A percentile compares a stretch with the other conserved stretches of the same genome.
These are phyloP conservation scores for Acer yangbiense DNA, from an alignment of 345 rosid species.

Conservation along the genomic window DNA sequence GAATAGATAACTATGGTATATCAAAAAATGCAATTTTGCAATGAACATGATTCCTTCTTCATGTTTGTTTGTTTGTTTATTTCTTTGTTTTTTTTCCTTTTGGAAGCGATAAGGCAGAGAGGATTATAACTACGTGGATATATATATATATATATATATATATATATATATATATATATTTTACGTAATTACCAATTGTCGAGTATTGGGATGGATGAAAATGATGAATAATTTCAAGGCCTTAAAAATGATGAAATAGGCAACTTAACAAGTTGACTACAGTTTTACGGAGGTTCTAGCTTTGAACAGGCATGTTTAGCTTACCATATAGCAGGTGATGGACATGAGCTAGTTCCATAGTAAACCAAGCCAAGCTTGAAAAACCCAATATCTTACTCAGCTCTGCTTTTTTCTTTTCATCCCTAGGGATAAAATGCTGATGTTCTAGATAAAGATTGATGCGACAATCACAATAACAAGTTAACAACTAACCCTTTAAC, in stretches of 20 bases:
- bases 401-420: neutral
- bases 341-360: neutral
- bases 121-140: neutral
- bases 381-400: neutral
- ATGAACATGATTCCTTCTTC: neutral
- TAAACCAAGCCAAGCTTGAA: neutral
- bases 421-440: neutral
- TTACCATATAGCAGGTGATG: neutral
- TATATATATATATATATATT: neutral
- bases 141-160: neutral
- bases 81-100: neutral
- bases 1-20: neutral
- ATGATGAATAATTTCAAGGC: too few relatives aligned
- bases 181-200: neutral
- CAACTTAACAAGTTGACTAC: neutral
- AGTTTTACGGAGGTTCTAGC: neutral
- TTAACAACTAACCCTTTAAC: neutral
- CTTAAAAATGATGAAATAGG: neutral
- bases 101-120: neutral
- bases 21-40: neutral
- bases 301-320: neutral
- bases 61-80: too few relatives aligned
- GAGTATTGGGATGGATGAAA: neutral
- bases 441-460: neutral
- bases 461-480: neutral